A percentile compares a stretch with the other conserved stretches of the same genome.
Evolutionary conservation across 495 filamentous ascomycete species (phyloP).

Genomic region (Podospora tetraspora): DNA sequence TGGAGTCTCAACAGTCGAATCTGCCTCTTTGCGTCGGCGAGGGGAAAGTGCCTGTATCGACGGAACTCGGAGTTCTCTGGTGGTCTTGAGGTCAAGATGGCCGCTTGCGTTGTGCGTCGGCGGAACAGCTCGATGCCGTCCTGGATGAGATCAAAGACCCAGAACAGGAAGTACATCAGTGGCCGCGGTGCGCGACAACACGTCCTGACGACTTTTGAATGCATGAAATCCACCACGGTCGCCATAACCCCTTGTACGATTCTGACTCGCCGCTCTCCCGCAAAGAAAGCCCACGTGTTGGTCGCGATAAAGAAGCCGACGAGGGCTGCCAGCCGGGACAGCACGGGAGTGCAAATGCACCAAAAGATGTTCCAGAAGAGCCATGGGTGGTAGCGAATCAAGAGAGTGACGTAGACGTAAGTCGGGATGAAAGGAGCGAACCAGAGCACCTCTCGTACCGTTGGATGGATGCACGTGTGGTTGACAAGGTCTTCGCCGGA

Average conservation of each 20-base stretch:
- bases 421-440: background rate
- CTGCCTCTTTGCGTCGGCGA: background rate
- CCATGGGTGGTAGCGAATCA: background rate
- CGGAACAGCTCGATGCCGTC: background rate
- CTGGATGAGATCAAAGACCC: background rate
- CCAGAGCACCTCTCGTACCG: background rate
- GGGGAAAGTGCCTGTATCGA: background rate
- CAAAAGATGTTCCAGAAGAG: background rate
- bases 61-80: background rate
- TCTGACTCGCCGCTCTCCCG: background rate
- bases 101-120: background rate
- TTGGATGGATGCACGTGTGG: background rate
- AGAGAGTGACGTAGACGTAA: background rate
- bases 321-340: background rate
- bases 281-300: background rate
- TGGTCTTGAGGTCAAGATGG: background rate
- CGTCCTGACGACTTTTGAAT: background rate
- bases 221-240: background rate
- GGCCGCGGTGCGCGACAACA: background rate
- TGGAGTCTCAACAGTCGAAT: slow-evolving; percentile 2
- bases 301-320: background rate
- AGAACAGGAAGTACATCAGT: background rate
- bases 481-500: background rate
- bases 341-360: background rate
- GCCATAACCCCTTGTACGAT: background rate